Evolutionary conservation across 2,329 filamentous ascomycete genomes (phyloP).

Genomic region (Cordyceps javanica): DNA sequence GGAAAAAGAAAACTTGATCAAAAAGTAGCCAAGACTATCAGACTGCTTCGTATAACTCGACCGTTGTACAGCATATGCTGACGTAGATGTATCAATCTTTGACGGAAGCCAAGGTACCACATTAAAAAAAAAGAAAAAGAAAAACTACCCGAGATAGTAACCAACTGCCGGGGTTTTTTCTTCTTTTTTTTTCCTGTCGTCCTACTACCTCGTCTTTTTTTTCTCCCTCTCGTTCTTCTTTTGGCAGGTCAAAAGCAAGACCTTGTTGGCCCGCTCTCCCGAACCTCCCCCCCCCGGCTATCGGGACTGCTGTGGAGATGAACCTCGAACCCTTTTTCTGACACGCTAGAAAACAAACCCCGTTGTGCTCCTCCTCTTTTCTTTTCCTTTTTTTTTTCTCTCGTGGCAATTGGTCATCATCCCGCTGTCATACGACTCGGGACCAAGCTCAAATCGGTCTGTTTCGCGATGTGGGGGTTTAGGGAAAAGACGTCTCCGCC

Average conservation of each 20-base stretch:
- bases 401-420: neutral
- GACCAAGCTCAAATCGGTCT: neutral
- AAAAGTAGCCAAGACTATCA: no score
- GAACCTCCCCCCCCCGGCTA: neutral
- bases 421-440: no score
- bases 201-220: neutral
- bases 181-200: neutral
- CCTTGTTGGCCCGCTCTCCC: neutral
- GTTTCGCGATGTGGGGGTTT: neutral
- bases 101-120: no score
- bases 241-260: neutral
- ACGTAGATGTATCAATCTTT: no score
- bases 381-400: neutral
- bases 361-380: neutral
- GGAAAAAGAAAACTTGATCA: no score
- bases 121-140: no score
- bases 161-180: constrained; percentile 9
- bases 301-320: neutral
- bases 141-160: neutral
- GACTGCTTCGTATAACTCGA: no score
- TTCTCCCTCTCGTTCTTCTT: neutral
- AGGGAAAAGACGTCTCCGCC: no score
- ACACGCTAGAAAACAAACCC: neutral
- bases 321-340: neutral
- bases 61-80: no score